Conservation (phyloP, 768 basidiomycete species). For the Xerocomellus chrysenteron region DNA sequence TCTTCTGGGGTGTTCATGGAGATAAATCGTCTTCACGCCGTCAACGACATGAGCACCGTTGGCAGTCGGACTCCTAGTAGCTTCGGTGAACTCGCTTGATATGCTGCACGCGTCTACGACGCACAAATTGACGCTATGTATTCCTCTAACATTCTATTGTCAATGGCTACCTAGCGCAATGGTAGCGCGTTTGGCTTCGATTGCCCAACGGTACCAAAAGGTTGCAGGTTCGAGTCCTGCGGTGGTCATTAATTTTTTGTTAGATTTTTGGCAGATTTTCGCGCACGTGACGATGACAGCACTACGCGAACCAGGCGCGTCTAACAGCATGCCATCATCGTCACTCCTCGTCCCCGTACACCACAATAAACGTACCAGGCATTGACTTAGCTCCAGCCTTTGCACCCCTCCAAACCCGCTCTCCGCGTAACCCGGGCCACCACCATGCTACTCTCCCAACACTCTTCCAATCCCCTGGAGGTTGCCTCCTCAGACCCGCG, state of each 20-base stretch:
- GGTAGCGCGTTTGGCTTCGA: slow-evolving; percentile 97
- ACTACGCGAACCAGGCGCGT: slow-evolving; percentile 12
- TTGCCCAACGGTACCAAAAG: slow-evolving; percentile 78
- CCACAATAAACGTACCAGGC: neutral
- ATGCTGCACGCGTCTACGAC: neutral
- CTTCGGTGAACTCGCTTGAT: slow-evolving; percentile 22
- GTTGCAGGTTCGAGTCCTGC: slow-evolving; percentile 97
- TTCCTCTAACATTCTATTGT: accelerated
- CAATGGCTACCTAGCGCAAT: slow-evolving; percentile 82
- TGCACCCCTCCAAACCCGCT: neutral
- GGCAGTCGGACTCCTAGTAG: slow-evolving; percentile 14
- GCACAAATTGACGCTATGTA: neutral
- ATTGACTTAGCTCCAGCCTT: neutral
- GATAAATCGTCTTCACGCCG: slow-evolving; percentile 24
- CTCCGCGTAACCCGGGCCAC: neutral
- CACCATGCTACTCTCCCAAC: slow-evolving; percentile 53
- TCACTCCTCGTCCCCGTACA: neutral
- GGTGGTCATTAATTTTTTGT: slow-evolving; percentile 58
- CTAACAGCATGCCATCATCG: neutral
- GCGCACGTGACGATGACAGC: slow-evolving; percentile 23
- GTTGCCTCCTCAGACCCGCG: slow-evolving; percentile 58
- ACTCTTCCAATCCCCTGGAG: slow-evolving; percentile 75
- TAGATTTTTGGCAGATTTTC: neutral
- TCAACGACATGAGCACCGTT: slow-evolving; percentile 30
- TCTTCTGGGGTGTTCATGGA: slow-evolving; percentile 49